These are phyloP conservation scores for Ophiocordyceps camponoti-rufipedis DNA, from an alignment of 2,329 filamentous ascomycete species.

Conservation along the genomic window DNA sequence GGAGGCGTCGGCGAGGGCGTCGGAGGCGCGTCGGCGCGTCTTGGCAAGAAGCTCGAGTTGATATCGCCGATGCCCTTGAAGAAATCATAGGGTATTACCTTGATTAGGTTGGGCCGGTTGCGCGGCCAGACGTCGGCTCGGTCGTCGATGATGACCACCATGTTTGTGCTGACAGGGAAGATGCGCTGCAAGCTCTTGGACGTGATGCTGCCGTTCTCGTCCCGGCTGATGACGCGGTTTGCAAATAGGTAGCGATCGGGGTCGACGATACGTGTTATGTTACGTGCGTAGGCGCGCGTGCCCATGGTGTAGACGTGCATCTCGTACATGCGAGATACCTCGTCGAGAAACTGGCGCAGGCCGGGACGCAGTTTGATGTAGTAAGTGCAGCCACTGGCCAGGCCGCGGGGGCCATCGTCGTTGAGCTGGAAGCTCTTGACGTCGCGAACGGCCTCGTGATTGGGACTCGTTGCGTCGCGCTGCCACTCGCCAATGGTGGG, in stretches of 20 bases:
- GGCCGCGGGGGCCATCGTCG: slow-evolving; percentile 61
- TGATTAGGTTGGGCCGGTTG: slow-evolving; percentile 84
- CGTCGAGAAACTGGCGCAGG: slow-evolving; percentile 60
- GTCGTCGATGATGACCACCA: slow-evolving; percentile 98
- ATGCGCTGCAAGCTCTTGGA: slow-evolving; percentile 79
- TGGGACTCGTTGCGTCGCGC: slow-evolving; percentile 70
- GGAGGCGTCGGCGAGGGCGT: slow-evolving; percentile 5
- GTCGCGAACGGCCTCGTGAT: slow-evolving; percentile 77
- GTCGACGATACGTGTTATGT: slow-evolving; percentile 85
- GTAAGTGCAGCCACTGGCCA: slow-evolving; percentile 66
- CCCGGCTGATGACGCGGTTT: slow-evolving; percentile 85
- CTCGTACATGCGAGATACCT: slow-evolving; percentile 69
- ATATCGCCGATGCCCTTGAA: slow-evolving; percentile 97
- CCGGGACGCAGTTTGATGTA: slow-evolving; percentile 96
- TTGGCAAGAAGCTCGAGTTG: slow-evolving; percentile 91
- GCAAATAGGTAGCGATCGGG: slow-evolving; percentile 79
- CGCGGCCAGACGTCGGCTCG: slow-evolving; percentile 86
- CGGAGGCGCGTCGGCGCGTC: slow-evolving; percentile 39
- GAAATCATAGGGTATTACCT: slow-evolving; percentile 90
- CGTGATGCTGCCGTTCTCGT: slow-evolving; percentile 87
- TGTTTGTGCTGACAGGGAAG: slow-evolving; percentile 93
- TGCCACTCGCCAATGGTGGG: slow-evolving; percentile 95
- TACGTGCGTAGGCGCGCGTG: slow-evolving; percentile 84
- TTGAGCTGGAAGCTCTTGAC: slow-evolving; percentile 76
- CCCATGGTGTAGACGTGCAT: slow-evolving; percentile 99